phyloP scores from a whole-genome alignment of 768 basidiomycete genomes.

The Suillus weaverae region DNA sequence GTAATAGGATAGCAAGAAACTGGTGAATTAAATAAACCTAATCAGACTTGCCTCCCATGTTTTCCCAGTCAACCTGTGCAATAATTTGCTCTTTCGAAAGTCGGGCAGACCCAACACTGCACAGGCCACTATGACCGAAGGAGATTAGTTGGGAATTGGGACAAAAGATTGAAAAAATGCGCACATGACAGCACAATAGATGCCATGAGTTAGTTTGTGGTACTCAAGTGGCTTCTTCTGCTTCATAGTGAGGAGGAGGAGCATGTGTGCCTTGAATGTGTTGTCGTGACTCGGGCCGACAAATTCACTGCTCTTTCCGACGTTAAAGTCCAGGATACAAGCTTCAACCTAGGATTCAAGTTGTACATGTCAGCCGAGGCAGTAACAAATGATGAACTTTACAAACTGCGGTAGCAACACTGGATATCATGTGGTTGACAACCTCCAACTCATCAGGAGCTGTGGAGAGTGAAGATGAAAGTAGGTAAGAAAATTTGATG shows the following conservation, averaged over 20 bases:
- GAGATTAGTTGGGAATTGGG: not conserved
- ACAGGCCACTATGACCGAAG: not conserved
- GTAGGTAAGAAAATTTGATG: not conserved
- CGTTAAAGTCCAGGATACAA: not conserved
- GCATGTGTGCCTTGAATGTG: not conserved
- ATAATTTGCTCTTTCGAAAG: not conserved
- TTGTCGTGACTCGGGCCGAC: not conserved
- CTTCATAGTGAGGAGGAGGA: not conserved
- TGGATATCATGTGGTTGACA: not conserved
- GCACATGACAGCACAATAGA: not conserved
- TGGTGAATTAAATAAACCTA: not conserved
- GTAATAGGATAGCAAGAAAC: not conserved
- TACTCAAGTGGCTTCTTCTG: not conserved
- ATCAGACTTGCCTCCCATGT: not conserved
- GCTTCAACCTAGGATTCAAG: not conserved
- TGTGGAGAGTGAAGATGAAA: not conserved
- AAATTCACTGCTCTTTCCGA: not conserved
- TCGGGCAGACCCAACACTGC: not conserved
- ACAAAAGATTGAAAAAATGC: not conserved
- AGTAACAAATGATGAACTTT: not conserved
- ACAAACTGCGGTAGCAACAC: not conserved
- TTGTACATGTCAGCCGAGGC: not conserved
- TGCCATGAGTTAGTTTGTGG: not conserved
- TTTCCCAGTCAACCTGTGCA: not conserved
- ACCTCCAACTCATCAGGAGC: not conserved